Evolutionary conservation across 2,329 filamentous ascomycete species (phyloP), one percentile per base, ranked within the genome.

Genomic region (Trichophyton verrucosum): DNA sequence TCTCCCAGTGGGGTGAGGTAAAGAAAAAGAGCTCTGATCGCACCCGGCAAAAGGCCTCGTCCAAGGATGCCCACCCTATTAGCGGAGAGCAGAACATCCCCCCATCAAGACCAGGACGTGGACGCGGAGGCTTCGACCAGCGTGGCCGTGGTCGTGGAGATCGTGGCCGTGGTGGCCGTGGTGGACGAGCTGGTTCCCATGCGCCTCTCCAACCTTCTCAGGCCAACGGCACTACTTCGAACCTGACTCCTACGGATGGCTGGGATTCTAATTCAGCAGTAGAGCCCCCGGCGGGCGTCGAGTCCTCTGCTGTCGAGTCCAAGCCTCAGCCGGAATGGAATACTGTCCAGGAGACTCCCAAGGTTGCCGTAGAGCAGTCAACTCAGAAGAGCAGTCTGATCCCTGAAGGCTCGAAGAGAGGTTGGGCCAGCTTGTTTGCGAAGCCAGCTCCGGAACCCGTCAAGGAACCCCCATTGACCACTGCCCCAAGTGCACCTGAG

Each of bases 341-440:
- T 11, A 44, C 11, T 7, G 24, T 44, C 9, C 49, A 57, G 9
- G 61, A 64, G 36, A 24, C 22, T 13, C 17, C 40, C 27, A 55
- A 40, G 24, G 13, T 33, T 8, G n/a, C 60, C 7, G 68, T 63
- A 57, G 64, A 67, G 59, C 61, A 67, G 40, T 62, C 66, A 17
- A 59, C 66, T 22, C 58, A 63, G 24, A 75, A 74, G 69, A 70
- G 64, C 63, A 73, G 64, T 62, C 66, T 69, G 57, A 68, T 72
- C 47, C 69, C 73, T 3, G 74, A 75, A 61, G 72, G 71, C 44
- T 68, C 74, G 57, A 76, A 76, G 71, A 75, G 74, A 68, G 74
- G 73, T 58, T 91, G 87, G 87, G 87, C 87, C 42, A 88, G 86
- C 74, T 86, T 91, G 80, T 82, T 90, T 64, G 82, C 85, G 40